Base-by-base conservation (phyloP, 2,329 filamentous ascomycete species). In the Corinectria fuckeliana region DNA sequence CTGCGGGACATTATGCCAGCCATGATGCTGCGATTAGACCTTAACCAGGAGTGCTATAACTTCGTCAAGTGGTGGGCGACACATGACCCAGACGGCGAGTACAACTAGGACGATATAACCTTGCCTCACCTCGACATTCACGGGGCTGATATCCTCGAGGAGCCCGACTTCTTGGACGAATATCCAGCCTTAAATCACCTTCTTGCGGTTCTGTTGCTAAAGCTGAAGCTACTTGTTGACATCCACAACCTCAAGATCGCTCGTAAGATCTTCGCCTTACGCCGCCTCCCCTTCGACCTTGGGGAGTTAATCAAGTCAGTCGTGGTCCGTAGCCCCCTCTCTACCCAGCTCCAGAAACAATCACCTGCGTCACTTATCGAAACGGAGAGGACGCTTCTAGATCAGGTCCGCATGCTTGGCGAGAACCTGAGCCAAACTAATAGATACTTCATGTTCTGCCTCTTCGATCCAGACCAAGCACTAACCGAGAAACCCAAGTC, bases 31-130 rank as follows among this genome's bases (percentile, higher is more conserved):
- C 76, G 80, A 8, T 70, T 84, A 8, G 75, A 75, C 16, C 72
- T 67, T 42, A 81, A 84, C 54, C 80, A 83, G 65, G 79, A 82
- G 47, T 77, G 73, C 66, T 80, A 80, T 57, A 75, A 78, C 55
- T 78, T 77, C 53, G 53, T 74, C 16, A 77, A 72, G 63, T 73
- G 70, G 69, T 74, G 66, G 65, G 66, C 56, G 1, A 67, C 61
- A 5, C 38, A 28, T 32, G 62, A 36, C 14, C 5, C 49, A 21
- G 44, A 62, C 34, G 56, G 48, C 18, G 14, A 39, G 21, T 53
- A 62, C 41, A 53, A 65, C 41, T 60, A 50, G 56, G 39, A 8
- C 1, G 53, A 56, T 20, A 34, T 23, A 45, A 28, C 26, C 3
- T 10, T 53, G 20, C 54, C 58, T 16, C 47, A 55, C 34, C 69